phyloP scores from a whole-genome alignment of 192 early-diverging fungal species.

The Linnemannia elongata region DNA sequence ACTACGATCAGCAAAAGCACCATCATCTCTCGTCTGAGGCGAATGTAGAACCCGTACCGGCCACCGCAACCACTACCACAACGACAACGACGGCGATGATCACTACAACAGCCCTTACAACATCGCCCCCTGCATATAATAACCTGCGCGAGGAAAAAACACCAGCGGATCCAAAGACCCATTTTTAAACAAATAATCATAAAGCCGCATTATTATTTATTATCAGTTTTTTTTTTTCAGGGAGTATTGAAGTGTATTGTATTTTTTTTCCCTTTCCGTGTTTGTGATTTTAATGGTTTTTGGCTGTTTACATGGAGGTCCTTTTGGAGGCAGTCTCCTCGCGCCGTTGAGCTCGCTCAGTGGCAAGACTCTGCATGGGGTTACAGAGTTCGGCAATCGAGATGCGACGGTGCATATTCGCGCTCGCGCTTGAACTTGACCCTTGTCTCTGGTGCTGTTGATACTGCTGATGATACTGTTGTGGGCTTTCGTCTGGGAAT shows the following conservation, averaged over 20 bases:
- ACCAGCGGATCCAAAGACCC: not conserved
- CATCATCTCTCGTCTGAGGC: no score
- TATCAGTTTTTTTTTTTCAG: not conserved
- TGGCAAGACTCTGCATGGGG: slow-evolving; percentile 52
- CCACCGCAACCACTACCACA: not conserved
- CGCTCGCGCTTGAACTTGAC: not conserved
- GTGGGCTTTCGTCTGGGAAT: slow-evolving; percentile 17
- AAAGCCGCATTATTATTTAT: not conserved
- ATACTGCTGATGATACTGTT: not conserved
- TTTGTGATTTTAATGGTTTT: not conserved
- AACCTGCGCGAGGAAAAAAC: not conserved
- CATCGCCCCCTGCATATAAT: not conserved
- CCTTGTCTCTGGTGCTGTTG: slow-evolving; percentile 1
- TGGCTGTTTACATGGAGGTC: not conserved
- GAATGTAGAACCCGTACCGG: no score
- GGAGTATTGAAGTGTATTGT: not conserved
- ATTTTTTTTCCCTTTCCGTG: not conserved
- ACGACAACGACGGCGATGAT: not conserved
- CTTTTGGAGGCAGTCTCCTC: not conserved
- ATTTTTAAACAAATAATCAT: not conserved
- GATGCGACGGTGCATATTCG: slow-evolving; percentile 52
- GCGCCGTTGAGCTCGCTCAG: slow-evolving; percentile 17
- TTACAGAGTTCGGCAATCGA: slow-evolving; percentile 56
- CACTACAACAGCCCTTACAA: not conserved
- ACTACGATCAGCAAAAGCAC: not conserved